phyloP scores from a whole-genome alignment of 139 green algal genomes.

The Parachlorella kessleri region DNA sequence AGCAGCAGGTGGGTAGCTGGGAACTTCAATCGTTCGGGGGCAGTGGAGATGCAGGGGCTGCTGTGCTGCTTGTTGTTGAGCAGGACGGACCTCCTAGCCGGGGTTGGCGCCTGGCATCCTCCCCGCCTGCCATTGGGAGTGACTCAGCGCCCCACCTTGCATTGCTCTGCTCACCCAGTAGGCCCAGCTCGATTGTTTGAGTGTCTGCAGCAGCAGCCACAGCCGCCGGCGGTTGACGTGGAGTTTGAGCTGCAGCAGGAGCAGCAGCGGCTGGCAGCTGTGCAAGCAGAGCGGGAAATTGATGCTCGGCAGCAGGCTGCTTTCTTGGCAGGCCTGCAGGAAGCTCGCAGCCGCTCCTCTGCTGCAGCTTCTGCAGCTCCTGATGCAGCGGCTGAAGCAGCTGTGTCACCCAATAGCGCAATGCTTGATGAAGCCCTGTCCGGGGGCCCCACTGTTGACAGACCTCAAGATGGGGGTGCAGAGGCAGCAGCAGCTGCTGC shows the following conservation, averaged over 20 bases:
- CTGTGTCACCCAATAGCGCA: not conserved
- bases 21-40: too few species aligned
- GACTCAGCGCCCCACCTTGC: not conserved
- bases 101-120: not conserved
- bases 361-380: slow-evolving; percentile 4
- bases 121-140: not conserved
- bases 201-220: slow-evolving; percentile 1
- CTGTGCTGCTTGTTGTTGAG: not conserved
- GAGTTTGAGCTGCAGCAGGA: slow-evolving; percentile 21
- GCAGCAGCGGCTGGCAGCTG: slow-evolving; percentile 16
- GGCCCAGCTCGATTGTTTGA: not conserved
- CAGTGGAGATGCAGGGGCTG: too few species aligned
- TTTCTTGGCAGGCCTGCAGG: slow-evolving; percentile 22
- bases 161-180: not conserved
- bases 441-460: too few species aligned
- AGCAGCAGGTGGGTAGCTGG: not conserved
- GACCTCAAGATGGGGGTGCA: not conserved
- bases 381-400: slow-evolving; percentile 4
- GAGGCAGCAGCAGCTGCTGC: not conserved
- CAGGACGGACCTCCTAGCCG: too few species aligned
- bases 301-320: slow-evolving; percentile 17
- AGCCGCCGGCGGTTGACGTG: slow-evolving; percentile 24
- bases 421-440: too few species aligned
- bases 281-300: slow-evolving; percentile 16
- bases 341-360: slow-evolving; percentile 3